Conservation (phyloP, 2,329 filamentous ascomycete genomes). For the Curvularia hawaiiensis region DNA sequence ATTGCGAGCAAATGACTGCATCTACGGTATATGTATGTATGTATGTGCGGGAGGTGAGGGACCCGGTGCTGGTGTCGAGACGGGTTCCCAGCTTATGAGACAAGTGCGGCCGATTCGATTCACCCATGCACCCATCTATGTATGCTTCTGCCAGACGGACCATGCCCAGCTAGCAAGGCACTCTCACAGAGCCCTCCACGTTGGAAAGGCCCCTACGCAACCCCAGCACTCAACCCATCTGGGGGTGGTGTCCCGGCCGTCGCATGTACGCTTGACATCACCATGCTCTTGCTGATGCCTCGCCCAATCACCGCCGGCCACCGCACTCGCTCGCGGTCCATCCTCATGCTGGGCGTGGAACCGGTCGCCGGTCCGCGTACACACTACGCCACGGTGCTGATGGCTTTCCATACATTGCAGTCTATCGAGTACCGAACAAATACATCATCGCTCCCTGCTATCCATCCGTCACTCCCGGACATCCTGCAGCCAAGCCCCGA, state of each 20-base stretch:
- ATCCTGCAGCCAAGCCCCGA: slow-evolving; percentile 18
- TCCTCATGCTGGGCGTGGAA: neutral
- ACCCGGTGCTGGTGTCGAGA: slow-evolving; percentile 1
- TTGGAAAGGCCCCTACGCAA: slow-evolving; percentile 34
- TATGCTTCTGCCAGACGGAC: slow-evolving; percentile 14
- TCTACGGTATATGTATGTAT: neutral
- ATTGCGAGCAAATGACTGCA: slow-evolving; percentile 4
- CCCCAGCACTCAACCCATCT: slow-evolving; percentile 17
- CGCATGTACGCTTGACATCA: slow-evolving; percentile 36
- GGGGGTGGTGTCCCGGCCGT: slow-evolving; percentile 33
- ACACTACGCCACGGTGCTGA: slow-evolving; percentile 5
- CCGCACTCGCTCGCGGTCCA: neutral
- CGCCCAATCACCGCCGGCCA: slow-evolving; percentile 2
- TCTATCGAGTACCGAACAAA: slow-evolving; percentile 5
- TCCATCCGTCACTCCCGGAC: slow-evolving; percentile 14
- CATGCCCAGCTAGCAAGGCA: slow-evolving; percentile 22
- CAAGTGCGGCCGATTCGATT: slow-evolving; percentile 6
- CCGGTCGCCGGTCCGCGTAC: slow-evolving; percentile 2
- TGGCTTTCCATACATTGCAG: neutral
- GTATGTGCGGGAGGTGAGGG: neutral
- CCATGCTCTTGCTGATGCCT: neutral
- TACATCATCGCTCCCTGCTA: slow-evolving; percentile 15
- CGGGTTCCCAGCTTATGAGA: slow-evolving; percentile 4
- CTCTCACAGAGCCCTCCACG: slow-evolving; percentile 27
- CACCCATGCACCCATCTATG: slow-evolving; percentile 10